Evolutionary conservation across 2,329 filamentous ascomycete genomes (phyloP).

Genomic region (Intubia oerlemansii): DNA sequence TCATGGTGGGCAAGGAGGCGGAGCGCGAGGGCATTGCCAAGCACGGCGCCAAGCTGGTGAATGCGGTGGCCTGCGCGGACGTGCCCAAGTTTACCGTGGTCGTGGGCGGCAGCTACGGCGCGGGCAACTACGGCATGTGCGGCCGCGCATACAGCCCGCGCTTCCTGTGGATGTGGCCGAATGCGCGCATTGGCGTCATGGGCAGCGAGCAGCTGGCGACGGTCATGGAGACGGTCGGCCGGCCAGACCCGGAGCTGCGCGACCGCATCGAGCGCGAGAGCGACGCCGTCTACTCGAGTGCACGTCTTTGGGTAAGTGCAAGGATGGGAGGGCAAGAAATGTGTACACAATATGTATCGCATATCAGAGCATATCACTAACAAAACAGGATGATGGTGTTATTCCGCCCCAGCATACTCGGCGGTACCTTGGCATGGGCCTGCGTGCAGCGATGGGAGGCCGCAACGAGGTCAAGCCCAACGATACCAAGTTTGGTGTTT

Average conservation of each 20-base stretch:
- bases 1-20: constrained; percentile 90
- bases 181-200: constrained; percentile 93
- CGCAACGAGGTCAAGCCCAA: constrained; percentile 37
- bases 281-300: constrained; percentile 71
- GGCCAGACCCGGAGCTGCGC: constrained; percentile 58
- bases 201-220: constrained; percentile 75
- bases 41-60: constrained; percentile 92
- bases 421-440: constrained; percentile 47
- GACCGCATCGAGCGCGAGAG: constrained; percentile 77
- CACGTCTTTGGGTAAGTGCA: constrained; percentile 67
- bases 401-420: constrained; percentile 61
- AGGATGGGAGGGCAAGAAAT: no score
- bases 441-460: constrained; percentile 50
- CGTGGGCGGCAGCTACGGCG: constrained; percentile 79
- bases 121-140: constrained; percentile 98
- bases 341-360: not conserved
- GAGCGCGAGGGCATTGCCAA: constrained; percentile 93
- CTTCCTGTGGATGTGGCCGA: constrained; percentile 94
- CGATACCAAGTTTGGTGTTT: constrained; percentile 56
- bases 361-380: not conserved
- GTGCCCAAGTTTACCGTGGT: constrained; percentile 96
- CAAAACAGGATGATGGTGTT: constrained; percentile 46
- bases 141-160: constrained; percentile 81
- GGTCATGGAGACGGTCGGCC: constrained; percentile 86
- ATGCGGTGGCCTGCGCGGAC: constrained; percentile 78